phyloP scores from a whole-genome alignment of 2,329 filamentous ascomycete genomes.

The Chrysosporium keratinophilum region DNA sequence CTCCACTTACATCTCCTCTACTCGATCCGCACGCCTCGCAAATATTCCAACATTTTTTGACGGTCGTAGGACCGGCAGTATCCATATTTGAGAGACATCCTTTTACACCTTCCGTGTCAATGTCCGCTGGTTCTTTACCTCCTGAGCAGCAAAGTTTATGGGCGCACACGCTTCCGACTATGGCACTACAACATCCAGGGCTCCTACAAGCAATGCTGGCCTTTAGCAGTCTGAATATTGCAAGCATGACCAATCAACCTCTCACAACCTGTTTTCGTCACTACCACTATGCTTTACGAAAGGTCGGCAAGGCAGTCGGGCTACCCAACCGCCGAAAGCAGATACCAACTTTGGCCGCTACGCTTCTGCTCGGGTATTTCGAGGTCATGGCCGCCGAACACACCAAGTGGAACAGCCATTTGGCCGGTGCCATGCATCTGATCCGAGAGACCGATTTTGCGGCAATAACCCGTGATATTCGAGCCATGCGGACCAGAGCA shows the following conservation, averaged over 20 bases:
- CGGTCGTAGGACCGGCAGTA: slow-evolving; percentile 73
- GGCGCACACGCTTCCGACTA: slow-evolving; percentile 70
- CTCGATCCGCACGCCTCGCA: slow-evolving; percentile 69
- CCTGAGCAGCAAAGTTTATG: slow-evolving; percentile 49
- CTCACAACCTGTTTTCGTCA: slow-evolving; percentile 78
- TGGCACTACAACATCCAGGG: slow-evolving; percentile 74
- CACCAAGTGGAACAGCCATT: slow-evolving; percentile 87
- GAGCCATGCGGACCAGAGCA: slow-evolving; percentile 50
- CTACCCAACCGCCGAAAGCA: slow-evolving; percentile 59
- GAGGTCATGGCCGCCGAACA: slow-evolving; percentile 94
- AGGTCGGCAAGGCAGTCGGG: slow-evolving; percentile 65
- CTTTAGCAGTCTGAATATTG: slow-evolving; percentile 75
- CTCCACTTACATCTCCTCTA: slow-evolving; percentile 58
- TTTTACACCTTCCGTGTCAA: slow-evolving; percentile 58
- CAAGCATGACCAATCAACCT: slow-evolving; percentile 63
- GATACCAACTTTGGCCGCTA: slow-evolving; percentile 76
- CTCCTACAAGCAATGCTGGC: slow-evolving; percentile 86
- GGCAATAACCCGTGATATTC: slow-evolving; percentile 59
- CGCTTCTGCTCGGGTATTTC: slow-evolving; percentile 77
- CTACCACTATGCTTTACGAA: slow-evolving; percentile 73
- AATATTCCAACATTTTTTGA: slow-evolving; percentile 86
- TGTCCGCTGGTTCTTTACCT: slow-evolving; percentile 51
- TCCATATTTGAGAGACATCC: slow-evolving; percentile 80
- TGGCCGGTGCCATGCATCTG: slow-evolving; percentile 72
- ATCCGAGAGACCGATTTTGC: slow-evolving; percentile 72